Conservation (phyloP, 2,329 filamentous ascomycete species). For the Diaporthe sp. region DNA sequence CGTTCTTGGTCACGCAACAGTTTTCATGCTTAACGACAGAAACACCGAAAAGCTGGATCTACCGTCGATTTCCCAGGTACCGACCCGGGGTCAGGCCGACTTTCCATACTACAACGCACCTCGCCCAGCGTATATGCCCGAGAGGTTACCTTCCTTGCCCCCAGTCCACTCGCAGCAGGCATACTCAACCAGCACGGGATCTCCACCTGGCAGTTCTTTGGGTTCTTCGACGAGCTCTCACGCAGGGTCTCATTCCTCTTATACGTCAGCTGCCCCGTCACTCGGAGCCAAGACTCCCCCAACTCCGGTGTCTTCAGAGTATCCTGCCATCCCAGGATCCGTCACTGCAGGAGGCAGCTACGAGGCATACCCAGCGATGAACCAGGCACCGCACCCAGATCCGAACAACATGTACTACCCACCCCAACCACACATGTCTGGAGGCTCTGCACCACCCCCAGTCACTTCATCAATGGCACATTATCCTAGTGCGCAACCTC, state of each 20-base stretch:
- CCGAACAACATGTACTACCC: slow-evolving; percentile 79
- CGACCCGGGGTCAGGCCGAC: slow-evolving; percentile 81
- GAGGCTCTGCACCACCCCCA: slow-evolving; percentile 78
- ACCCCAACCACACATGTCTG: slow-evolving; percentile 76
- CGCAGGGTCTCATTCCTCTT: slow-evolving; percentile 64
- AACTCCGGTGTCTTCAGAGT: slow-evolving; percentile 73
- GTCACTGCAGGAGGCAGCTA: slow-evolving; percentile 43
- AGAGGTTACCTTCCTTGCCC: slow-evolving; percentile 78
- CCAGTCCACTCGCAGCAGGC: slow-evolving; percentile 76
- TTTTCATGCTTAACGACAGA: slow-evolving; percentile 35
- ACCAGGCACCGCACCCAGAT: slow-evolving; percentile 77
- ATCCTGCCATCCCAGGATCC: slow-evolving; percentile 54
- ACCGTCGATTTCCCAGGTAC: slow-evolving; percentile 85
- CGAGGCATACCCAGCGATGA: slow-evolving; percentile 74
- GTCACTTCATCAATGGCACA: slow-evolving; percentile 81
- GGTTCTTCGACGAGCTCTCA: slow-evolving; percentile 66
- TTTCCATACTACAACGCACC: slow-evolving; percentile 76
- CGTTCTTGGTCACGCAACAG: slow-evolving; percentile 29
- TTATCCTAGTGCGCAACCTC: slow-evolving; percentile 83
- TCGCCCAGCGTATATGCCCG: slow-evolving; percentile 74
- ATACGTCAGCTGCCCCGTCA: slow-evolving; percentile 65
- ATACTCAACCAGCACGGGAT: slow-evolving; percentile 77
- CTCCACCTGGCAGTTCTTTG: slow-evolving; percentile 81
- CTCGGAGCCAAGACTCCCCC: slow-evolving; percentile 78
- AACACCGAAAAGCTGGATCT: slow-evolving; percentile 94